Conservation (phyloP, 164 flowering plant genomes). For the Sedum album region DNA sequence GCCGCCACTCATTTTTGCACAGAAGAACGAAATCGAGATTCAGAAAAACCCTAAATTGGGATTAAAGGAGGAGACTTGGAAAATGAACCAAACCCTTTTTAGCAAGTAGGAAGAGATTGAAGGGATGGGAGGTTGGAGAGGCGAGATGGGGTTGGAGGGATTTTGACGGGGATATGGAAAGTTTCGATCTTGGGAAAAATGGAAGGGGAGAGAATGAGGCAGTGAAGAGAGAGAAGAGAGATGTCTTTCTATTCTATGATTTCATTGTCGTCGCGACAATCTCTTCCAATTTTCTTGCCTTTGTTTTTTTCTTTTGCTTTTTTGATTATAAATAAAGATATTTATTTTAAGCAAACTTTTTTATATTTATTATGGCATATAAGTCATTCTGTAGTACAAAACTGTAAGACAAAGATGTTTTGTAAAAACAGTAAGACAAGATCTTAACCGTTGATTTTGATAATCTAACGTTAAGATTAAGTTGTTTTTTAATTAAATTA, state of each 20-base stretch:
- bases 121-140: neutral
- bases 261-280: neutral
- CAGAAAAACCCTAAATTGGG: neutral
- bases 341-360: no score
- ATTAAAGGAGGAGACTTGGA: no score
- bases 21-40: neutral
- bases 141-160: neutral
- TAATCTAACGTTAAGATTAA: no score
- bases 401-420: no score
- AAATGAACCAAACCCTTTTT: no score
- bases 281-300: neutral
- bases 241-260: neutral
- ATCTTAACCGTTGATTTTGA: no score
- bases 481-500: no score
- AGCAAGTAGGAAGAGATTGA: neutral
- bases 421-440: no score
- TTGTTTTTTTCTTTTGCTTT: neutral
- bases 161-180: neutral
- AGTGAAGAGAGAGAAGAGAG: neutral
- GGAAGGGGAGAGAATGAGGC: neutral
- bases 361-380: no score
- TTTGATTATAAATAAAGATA: neutral
- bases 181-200: neutral
- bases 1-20: conserved; percentile 10
- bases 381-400: no score